Conservation (phyloP, 768 basidiomycete genomes). For the Glaciozyma martinii region DNA sequence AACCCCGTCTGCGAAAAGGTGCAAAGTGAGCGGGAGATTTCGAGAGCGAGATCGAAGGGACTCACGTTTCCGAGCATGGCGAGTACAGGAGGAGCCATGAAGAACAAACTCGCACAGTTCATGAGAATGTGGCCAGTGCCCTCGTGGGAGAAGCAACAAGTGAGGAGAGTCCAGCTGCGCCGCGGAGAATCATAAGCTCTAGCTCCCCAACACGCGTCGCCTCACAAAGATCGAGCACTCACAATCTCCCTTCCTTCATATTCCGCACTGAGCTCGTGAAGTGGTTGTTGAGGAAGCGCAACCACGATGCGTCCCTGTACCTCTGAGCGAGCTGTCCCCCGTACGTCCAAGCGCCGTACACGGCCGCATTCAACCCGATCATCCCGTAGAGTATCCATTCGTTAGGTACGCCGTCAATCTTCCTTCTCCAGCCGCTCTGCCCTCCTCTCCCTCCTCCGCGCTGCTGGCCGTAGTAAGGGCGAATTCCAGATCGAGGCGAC, state of each 20-base stretch:
- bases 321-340: constrained; percentile 6
- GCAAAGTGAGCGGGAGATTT: too few relatives aligned
- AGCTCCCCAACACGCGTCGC: background rate
- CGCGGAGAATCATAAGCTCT: background rate
- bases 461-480: background rate
- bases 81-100: constrained; percentile 61
- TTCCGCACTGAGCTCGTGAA: constrained; percentile 58
- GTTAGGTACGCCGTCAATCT: background rate
- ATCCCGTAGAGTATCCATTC: background rate
- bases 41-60: too few relatives aligned
- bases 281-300: constrained; percentile 52
- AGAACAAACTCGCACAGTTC: constrained; percentile 49
- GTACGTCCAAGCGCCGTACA: constrained; percentile 20
- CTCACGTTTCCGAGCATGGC: constrained; percentile 50
- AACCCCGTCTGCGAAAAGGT: constrained; percentile 45
- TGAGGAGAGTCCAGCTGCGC: constrained; percentile 65
- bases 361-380: constrained; percentile 8
- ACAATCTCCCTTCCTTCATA: constrained; percentile 58
- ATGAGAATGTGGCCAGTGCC: constrained; percentile 11
- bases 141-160: constrained; percentile 54
- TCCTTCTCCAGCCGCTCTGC: background rate
- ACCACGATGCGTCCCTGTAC: constrained; percentile 41
- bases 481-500: background rate
- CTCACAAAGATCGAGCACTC: constrained; percentile 29
- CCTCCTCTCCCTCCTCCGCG: too few relatives aligned